phyloP scores from a whole-genome alignment of 1,139 yeast genomes.

The Blastobotrys aristatus region DNA sequence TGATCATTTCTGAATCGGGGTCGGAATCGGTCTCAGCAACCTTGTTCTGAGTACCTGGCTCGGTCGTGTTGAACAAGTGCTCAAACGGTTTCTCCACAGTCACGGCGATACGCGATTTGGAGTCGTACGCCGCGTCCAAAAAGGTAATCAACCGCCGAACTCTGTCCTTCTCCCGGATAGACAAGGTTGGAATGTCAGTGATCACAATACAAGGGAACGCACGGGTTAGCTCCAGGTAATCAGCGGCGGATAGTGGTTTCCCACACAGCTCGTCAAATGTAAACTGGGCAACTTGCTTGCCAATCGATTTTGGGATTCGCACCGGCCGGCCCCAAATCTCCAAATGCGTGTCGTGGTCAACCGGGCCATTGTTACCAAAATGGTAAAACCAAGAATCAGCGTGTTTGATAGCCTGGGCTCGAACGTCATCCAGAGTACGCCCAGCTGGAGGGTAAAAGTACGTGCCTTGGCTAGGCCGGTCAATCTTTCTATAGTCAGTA shows the following conservation, averaged over 20 bases:
- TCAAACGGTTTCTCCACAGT: conserved; percentile 84
- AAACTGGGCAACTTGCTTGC: conserved; percentile 83
- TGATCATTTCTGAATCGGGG: conserved; percentile 62
- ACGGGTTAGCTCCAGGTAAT: conserved; percentile 78
- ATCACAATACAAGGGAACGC: conserved; percentile 71
- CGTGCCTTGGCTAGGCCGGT: conserved; percentile 75
- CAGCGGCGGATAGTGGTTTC: conserved; percentile 89
- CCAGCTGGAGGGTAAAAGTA: conserved; percentile 59
- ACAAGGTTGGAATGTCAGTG: conserved; percentile 85
- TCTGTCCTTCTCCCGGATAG: conserved; percentile 72
- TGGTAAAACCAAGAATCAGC: conserved; percentile 70
- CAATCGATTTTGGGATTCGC: conserved; percentile 66
- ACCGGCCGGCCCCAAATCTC: conserved; percentile 86
- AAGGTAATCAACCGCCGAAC: conserved; percentile 90
- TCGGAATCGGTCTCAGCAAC: conserved; percentile 56
- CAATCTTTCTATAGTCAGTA: conserved; percentile 86
- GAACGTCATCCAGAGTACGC: conserved; percentile 43
- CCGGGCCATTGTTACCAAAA: conserved; percentile 54
- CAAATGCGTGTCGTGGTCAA: conserved; percentile 40
- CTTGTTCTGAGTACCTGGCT: conserved; percentile 25
- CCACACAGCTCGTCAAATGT: conserved; percentile 84
- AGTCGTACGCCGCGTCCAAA: conserved; percentile 91
- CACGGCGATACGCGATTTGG: conserved; percentile 79
- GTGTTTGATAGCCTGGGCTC: conserved; percentile 56
- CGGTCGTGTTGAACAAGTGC: conserved; percentile 72